Percentiles rank a stretch among this genome's conserved stretches.
phyloP scores from a whole-genome alignment of 2,329 filamentous ascomycete species.

The Phyllosticta citrichinensis region DNA sequence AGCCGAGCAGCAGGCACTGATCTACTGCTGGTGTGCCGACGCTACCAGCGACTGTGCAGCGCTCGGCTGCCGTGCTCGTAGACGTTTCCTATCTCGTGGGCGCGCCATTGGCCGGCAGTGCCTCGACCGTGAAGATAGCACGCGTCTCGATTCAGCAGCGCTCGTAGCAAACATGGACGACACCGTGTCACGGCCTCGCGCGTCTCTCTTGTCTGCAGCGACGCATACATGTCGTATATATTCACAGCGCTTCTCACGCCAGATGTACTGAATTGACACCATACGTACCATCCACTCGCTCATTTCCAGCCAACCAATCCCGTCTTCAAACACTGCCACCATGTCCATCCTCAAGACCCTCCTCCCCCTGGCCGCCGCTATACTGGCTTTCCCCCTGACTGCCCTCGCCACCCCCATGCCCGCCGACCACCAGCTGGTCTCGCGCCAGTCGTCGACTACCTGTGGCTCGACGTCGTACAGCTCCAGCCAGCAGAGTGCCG shows the following conservation, averaged over 20 bases:
- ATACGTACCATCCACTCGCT: neutral
- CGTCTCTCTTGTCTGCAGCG: neutral
- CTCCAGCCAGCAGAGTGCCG: constrained; percentile 38
- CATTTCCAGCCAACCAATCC: neutral
- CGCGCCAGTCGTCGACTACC: constrained; percentile 38
- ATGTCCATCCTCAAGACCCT: constrained; percentile 1
- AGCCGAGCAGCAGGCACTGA: neutral
- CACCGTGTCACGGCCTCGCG: neutral
- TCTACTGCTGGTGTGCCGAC: neutral
- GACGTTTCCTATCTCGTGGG: neutral
- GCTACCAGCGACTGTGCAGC: neutral
- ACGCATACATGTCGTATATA: neutral
- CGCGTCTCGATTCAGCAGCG: neutral
- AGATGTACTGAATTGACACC: neutral
- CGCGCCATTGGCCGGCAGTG: neutral
- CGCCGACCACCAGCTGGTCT: constrained; percentile 15
- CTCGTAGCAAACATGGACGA: neutral
- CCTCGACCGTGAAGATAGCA: neutral
- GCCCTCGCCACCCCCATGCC: constrained; percentile 14
- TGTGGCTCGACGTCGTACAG: constrained; percentile 48
- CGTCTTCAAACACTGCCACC: constrained; percentile 7
- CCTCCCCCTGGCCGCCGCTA: constrained; percentile 8
- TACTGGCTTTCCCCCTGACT: constrained; percentile 13
- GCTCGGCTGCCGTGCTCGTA: neutral
- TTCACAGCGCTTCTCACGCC: neutral